phyloP scores from a whole-genome alignment of 371 early-diverging fungal genomes.

The Mortierella sp. region DNA sequence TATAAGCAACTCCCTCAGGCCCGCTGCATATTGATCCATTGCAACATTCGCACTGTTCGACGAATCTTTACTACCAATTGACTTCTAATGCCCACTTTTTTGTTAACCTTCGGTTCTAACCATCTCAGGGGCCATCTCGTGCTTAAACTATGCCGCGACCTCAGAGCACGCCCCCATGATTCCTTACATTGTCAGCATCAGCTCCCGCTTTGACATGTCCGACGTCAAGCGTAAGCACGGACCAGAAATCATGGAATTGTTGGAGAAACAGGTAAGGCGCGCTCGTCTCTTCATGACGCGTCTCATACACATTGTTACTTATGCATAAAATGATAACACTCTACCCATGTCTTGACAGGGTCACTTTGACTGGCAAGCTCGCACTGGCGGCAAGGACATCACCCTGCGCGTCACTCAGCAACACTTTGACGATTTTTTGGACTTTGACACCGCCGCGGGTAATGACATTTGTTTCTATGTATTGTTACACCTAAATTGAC shows the following conservation, averaged over 20 bases:
- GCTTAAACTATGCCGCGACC: slow-evolving; percentile 67
- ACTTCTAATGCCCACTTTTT: not conserved
- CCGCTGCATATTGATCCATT: not conserved
- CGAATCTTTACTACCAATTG: not conserved
- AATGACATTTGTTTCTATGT: not conserved
- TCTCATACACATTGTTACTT: not conserved
- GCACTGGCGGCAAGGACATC: slow-evolving; percentile 42
- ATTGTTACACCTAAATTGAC: not conserved
- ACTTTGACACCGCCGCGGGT: slow-evolving; percentile 51
- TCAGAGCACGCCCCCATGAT: slow-evolving; percentile 52
- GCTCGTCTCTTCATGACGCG: not conserved
- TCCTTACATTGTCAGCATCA: slow-evolving; percentile 63
- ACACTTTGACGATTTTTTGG: slow-evolving; percentile 50
- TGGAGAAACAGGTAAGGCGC: slow-evolving; percentile 45
- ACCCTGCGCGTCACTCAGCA: slow-evolving; percentile 44
- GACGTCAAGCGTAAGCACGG: slow-evolving; percentile 47
- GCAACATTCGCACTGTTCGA: not conserved
- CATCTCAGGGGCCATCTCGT: slow-evolving; percentile 65
- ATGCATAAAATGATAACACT: not conserved
- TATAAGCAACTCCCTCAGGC: not conserved
- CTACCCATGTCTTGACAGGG: slow-evolving; percentile 16
- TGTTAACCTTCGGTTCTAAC: not conserved
- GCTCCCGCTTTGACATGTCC: slow-evolving; percentile 70
- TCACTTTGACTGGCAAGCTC: slow-evolving; percentile 55
- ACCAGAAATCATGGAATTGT: slow-evolving; percentile 35